Base-by-base conservation (phyloP, 169 alveolate species). In the Theileria luwenshuni region DNA sequence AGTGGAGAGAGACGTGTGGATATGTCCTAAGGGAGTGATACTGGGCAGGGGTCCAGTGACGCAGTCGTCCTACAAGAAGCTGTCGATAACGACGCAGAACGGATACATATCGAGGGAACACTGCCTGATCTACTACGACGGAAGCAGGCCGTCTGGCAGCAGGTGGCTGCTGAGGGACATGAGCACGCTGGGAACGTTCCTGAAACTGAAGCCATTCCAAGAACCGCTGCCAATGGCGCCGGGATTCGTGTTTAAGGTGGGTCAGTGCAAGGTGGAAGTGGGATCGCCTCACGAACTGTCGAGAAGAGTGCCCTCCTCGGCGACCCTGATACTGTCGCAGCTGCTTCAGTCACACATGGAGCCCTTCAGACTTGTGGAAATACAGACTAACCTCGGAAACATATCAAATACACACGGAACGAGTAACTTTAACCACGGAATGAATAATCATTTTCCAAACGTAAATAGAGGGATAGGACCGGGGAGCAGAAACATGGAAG, bases 61-160 rank as follows among this genome's bases (percentile, higher is more conserved):
- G 0, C 90, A 83, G 69, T 69, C 91, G 12, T 83, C 84, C 8
- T 86, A 77, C 74, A 86, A 74, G 69, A 91, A 91, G 90, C 42
- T 91, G 28, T 68, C 91, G 27, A 90, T 92, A 25, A 90, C 95
- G 8, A 74, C 91, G 51, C 90, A 86, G 30, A 92, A 94, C 87
- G 97, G 97, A 1, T 93, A 93, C 83, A 91, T 94, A 23, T 91
- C 96, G 52, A 85, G 97, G 19, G 95, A 91, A 63, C 97, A 94
- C 69, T 94, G 97, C 70, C 75, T 92, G 71, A 83, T 94, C 21
- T 91, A 79, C 86, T 92, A 92, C 77, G 95, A 92, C 69, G 96
- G 96, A 33, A 64, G 87, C 38, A 73, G 83, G 35, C 88, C 90
- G 21, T 56, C 83, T 30, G 92, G 90, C 17, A 80, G 79, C 60